These are phyloP conservation scores for Diaporthe amygdali DNA, from an alignment of 2,329 filamentous ascomycete species.

Conservation along the genomic window DNA sequence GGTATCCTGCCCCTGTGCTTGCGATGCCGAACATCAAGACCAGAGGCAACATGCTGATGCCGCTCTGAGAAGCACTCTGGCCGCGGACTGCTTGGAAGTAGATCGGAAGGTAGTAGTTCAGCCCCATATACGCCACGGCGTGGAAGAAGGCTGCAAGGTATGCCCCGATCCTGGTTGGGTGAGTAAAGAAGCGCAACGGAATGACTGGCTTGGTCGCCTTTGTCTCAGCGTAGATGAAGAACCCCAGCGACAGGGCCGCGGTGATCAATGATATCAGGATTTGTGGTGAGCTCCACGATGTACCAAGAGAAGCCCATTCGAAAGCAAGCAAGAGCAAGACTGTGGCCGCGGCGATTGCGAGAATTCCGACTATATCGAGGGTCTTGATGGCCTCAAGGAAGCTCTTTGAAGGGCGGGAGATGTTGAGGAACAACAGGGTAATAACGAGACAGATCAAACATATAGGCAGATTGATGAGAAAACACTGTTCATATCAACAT, in stretches of 20 bases:
- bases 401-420: constrained; percentile 11
- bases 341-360: neutral
- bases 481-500: neutral
- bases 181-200: constrained; percentile 21
- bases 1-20: constrained; percentile 10
- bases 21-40: constrained; percentile 65
- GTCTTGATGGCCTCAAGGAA: neutral
- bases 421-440: constrained; percentile 16
- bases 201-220: constrained; percentile 16
- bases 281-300: constrained; percentile 3
- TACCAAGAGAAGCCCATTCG: constrained; percentile 12
- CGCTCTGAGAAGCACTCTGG: constrained; percentile 35
- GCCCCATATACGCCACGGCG: constrained; percentile 1
- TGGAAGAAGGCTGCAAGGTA: constrained; percentile 13
- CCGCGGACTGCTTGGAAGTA: constrained; percentile 39
- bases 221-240: constrained; percentile 15
- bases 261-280: constrained; percentile 8
- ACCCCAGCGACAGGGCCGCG: neutral
- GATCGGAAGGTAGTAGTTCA: constrained; percentile 33
- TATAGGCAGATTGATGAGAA: constrained; percentile 17
- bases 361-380: constrained; percentile 3
- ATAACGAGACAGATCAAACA: constrained; percentile 11
- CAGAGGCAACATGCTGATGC: constrained; percentile 38
- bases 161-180: constrained; percentile 16
- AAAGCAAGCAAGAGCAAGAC: constrained; percentile 3